Percentiles rank a stretch among this genome's conserved stretches.
Conservation (phyloP, 805 yeast genomes). For the Debaryomyces castellii region DNA sequence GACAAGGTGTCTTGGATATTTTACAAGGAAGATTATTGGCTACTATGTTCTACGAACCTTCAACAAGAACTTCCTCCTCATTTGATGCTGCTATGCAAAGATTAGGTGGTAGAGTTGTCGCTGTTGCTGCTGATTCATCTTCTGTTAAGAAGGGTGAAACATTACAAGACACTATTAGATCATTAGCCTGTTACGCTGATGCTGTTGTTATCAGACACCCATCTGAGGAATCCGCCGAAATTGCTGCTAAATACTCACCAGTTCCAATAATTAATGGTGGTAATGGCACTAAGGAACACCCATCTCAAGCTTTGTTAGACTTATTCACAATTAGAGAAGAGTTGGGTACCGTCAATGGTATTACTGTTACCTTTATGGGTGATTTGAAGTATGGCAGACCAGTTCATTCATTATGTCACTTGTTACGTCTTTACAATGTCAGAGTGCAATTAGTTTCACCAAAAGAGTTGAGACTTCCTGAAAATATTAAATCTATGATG, state of each 20-base stretch:
- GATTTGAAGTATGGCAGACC: constrained; percentile 98
- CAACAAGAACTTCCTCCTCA: constrained; percentile 94
- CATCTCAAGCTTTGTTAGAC: constrained; percentile 97
- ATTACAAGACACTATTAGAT: constrained; percentile 92
- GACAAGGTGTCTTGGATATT: constrained; percentile 90
- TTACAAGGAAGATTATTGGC: constrained; percentile 88
- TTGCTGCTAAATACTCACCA: constrained; percentile 95
- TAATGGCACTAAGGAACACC: constrained; percentile 97
- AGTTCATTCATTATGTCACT: constrained; percentile 90
- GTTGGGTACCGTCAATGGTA: constrained; percentile 96
- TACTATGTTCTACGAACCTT: constrained; percentile 97
- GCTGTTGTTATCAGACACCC: constrained; percentile 98
- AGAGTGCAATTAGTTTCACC: constrained; percentile 92
- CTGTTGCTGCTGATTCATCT: constrained; percentile 82
- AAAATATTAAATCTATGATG: constrained; percentile 66
- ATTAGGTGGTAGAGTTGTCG: constrained; percentile 94
- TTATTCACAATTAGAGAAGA: constrained; percentile 98
- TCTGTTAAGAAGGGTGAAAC: constrained; percentile 98
- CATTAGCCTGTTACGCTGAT: constrained; percentile 93
- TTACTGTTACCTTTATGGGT: constrained; percentile 98
- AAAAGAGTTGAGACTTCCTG: constrained; percentile 81
- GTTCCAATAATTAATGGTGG: constrained; percentile 98
- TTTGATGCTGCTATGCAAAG: constrained; percentile 99
- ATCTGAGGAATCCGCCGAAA: constrained; percentile 82
- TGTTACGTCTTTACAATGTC: constrained; percentile 89